Evolutionary conservation across 225 moss, liverwort and hornwort species (phyloP).

Genomic region (Straminergon stramineum): DNA sequence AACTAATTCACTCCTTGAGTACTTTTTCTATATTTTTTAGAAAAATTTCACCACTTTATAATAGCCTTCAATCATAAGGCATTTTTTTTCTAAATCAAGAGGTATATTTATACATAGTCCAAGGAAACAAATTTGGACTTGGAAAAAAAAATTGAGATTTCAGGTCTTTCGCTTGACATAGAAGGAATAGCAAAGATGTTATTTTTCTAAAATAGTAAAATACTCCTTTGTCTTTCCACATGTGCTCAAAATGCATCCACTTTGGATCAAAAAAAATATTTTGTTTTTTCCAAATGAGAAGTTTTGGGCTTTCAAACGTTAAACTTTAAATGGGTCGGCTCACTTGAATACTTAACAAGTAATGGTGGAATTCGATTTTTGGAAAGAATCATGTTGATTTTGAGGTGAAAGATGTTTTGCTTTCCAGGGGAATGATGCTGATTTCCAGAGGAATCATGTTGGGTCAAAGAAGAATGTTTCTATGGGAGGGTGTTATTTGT

Average conservation of each 20-base stretch:
- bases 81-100: neutral
- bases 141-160: neutral
- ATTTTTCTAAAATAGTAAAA: neutral
- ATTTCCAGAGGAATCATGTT: neutral
- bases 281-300: neutral
- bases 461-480: neutral
- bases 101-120: neutral
- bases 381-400: neutral
- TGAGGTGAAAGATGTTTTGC: too few species aligned
- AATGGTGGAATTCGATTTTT: neutral
- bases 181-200: neutral
- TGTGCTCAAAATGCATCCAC: neutral
- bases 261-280: neutral
- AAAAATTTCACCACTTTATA: too few species aligned
- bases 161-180: neutral
- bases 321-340: neutral
- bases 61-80: neutral
- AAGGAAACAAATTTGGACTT: neutral
- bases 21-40: too few species aligned
- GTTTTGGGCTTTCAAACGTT: neutral
- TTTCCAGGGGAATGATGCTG: neutral
- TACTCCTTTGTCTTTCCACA: neutral
- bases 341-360: neutral
- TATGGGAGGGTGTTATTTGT: neutral
- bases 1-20: neutral